Conservation (phyloP, 345 rosid genomes). For the Clarkia xantiana region DNA sequence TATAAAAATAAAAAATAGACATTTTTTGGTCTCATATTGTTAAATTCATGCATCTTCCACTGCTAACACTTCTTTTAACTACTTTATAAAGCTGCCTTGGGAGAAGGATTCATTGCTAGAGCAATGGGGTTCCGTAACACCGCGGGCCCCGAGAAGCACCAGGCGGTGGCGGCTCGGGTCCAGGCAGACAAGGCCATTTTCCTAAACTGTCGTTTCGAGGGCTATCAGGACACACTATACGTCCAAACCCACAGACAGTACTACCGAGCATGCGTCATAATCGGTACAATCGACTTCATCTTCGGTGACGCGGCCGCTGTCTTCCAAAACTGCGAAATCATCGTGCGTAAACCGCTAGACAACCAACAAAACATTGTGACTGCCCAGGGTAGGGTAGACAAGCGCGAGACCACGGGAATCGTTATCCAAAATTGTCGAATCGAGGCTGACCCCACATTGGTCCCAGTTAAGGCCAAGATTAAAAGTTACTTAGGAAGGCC, state of each 20-base stretch:
- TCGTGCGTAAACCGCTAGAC: conserved; percentile 36
- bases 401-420: conserved; percentile 50
- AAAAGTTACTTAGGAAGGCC: conserved; percentile 74
- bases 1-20: no score
- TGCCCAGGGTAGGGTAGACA: conserved; percentile 52
- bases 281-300: conserved; percentile 72
- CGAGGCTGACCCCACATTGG: conserved; percentile 27
- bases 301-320: conserved; percentile 75
- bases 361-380: conserved; percentile 50
- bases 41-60: no score
- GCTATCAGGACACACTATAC: conserved; percentile 57
- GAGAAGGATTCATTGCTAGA: conserved; percentile 51
- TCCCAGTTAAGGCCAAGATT: conserved; percentile 19
- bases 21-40: no score
- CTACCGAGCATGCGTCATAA: conserved; percentile 51
- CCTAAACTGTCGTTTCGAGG: conserved; percentile 66
- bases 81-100: conserved; percentile 32
- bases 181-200: conserved; percentile 54
- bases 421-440: conserved; percentile 62
- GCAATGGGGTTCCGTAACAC: conserved; percentile 81
- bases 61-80: neutral
- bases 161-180: conserved; percentile 69
- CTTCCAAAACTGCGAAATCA: conserved; percentile 61
- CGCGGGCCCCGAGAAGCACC: conserved; percentile 58
- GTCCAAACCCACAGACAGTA: conserved; percentile 74